Evolutionary conservation across 73 alveolate genomes (phyloP).

Genomic region (Paramecium caudatum): DNA sequence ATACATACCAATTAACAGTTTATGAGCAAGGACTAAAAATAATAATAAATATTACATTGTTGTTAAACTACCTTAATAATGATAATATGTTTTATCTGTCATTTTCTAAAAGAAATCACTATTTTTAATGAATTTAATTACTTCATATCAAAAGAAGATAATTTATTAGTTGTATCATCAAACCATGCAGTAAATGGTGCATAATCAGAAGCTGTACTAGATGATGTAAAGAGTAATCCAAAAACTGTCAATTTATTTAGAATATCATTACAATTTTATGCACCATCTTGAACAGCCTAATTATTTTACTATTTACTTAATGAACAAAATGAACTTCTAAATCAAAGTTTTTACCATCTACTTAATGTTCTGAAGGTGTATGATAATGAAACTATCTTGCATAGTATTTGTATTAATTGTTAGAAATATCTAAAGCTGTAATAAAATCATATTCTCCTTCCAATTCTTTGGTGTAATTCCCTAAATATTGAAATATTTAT

Average conservation of each 20-base stretch:
- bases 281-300: constrained; percentile 56
- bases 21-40: constrained; percentile 32
- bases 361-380: constrained; percentile 57
- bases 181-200: constrained; percentile 34
- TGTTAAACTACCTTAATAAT: constrained; percentile 46
- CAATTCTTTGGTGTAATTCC: constrained; percentile 35
- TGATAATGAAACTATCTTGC: constrained; percentile 48
- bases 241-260: constrained; percentile 41
- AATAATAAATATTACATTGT: not conserved
- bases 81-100: constrained; percentile 62
- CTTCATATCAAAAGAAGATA: constrained; percentile 45
- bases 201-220: constrained; percentile 12
- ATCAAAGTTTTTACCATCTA: constrained; percentile 35
- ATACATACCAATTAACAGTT: constrained; percentile 54
- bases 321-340: constrained; percentile 66
- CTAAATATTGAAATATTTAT: not conserved
- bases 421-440: constrained; percentile 25
- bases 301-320: not conserved
- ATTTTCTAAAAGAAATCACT: constrained; percentile 26
- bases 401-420: not conserved
- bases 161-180: constrained; percentile 7
- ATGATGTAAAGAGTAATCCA: constrained; percentile 6
- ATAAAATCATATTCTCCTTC: constrained; percentile 67
- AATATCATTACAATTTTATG: constrained; percentile 35
- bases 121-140: not conserved